Percentiles rank a stretch among this genome's conserved stretches.
Conservation (phyloP, 106 monocot species). For the Narthecium ossifragum region DNA sequence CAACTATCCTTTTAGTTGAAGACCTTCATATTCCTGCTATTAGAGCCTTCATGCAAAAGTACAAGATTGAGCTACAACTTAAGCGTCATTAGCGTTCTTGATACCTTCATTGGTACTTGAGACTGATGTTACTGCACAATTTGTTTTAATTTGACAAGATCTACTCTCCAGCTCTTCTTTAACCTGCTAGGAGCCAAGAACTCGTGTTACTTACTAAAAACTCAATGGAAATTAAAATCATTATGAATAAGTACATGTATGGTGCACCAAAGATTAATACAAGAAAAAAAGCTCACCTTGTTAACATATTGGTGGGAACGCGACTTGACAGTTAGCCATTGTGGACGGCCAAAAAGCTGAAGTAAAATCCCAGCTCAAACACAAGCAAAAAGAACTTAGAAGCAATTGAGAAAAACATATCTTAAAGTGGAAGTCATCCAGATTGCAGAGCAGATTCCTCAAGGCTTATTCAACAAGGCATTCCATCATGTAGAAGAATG, state of each 20-base stretch:
- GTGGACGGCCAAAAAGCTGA: constrained; percentile 88
- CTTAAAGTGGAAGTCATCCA: too few species aligned
- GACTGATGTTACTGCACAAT: constrained; percentile 60
- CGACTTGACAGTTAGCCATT: constrained; percentile 83
- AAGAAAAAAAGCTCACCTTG: constrained; percentile 36
- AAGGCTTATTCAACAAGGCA: too few species aligned
- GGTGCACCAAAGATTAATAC: not conserved
- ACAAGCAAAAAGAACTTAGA: not conserved
- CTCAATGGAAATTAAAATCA: not conserved
- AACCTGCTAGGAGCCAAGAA: constrained; percentile 33
- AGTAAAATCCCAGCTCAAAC: not conserved
- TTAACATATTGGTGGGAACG: constrained; percentile 70
- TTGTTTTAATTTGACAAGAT: constrained; percentile 66
- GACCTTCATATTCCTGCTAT: not conserved
- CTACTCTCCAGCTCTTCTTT: constrained; percentile 64
- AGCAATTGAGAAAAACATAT: too few species aligned
- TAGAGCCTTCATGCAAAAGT: not conserved
- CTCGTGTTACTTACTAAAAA: not conserved
- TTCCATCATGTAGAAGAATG: too few species aligned
- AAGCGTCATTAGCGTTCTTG: too few species aligned
- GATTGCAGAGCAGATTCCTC: too few species aligned
- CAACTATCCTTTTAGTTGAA: not conserved
- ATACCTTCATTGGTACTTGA: constrained; percentile 52
- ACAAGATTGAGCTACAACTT: not conserved
- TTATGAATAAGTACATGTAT: not conserved